phyloP scores from a whole-genome alignment of 2,329 filamentous ascomycete species.

The Nemania sp. region DNA sequence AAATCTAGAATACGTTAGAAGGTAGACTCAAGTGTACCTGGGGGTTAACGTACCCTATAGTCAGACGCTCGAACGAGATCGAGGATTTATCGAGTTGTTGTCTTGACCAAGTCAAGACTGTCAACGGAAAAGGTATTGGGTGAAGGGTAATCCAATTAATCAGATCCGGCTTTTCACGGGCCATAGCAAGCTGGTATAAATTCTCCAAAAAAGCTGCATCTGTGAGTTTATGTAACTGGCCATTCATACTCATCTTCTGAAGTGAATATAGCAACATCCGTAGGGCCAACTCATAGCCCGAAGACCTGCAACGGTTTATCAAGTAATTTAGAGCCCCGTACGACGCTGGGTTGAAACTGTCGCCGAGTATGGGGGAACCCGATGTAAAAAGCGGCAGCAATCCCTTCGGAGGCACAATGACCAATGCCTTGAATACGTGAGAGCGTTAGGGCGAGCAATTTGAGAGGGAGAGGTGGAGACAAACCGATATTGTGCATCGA shows the following conservation, averaged over 20 bases:
- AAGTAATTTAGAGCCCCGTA: background rate
- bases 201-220: background rate
- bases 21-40: background rate
- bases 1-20: conserved; percentile 30
- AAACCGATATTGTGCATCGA: conserved; percentile 31
- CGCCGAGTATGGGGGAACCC: background rate
- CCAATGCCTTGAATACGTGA: conserved; percentile 26
- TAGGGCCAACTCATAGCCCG: background rate
- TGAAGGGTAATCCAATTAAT: background rate
- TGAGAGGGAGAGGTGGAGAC: background rate
- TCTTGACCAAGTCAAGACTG: conserved; percentile 15
- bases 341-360: background rate
- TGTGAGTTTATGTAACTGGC: background rate
- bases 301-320: conserved; percentile 1
- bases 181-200: conserved; percentile 11
- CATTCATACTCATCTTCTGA: background rate
- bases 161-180: background rate
- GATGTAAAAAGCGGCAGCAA: conserved; percentile 1
- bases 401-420: conserved; percentile 36
- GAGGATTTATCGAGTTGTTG: conserved; percentile 11
- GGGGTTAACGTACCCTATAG: background rate
- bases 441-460: background rate
- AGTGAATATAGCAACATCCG: conserved; percentile 9
- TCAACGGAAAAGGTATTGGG: background rate
- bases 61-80: conserved; percentile 15